Evolutionary conservation across 495 filamentous ascomycete species (phyloP).

Genomic region (Tuber indicum): DNA sequence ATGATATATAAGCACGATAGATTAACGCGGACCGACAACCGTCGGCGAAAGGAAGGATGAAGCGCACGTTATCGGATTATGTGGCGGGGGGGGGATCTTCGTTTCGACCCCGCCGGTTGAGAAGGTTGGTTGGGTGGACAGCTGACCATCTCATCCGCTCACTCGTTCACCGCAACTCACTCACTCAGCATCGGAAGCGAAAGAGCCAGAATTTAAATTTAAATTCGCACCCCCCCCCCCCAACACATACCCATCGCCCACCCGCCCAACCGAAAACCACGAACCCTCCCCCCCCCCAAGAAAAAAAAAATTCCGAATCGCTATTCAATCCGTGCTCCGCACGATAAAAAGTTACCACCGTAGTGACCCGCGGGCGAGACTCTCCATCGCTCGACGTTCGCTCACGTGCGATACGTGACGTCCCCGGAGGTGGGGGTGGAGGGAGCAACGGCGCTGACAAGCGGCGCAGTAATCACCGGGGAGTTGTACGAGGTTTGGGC

Average conservation of each 20-base stretch:
- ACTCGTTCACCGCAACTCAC: constrained; percentile 2
- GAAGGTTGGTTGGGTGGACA: too few species aligned
- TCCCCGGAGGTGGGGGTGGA: background rate
- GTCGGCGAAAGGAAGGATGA: too few species aligned
- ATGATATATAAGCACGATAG: too few species aligned
- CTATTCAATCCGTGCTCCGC: background rate
- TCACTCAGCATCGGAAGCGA: background rate
- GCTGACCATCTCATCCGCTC: background rate
- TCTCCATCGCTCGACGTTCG: background rate
- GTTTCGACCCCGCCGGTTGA: too few species aligned
- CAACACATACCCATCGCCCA: too few species aligned
- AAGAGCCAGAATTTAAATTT: too few species aligned
- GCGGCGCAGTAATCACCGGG: background rate
- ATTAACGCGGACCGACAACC: too few species aligned
- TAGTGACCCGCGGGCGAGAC: background rate
- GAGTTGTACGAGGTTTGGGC: background rate
- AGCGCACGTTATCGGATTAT: too few species aligned
- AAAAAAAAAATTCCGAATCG: background rate
- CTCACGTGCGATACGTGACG: background rate
- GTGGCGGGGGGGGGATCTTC: too few species aligned
- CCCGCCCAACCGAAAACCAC: too few species aligned
- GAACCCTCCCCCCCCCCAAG: too few species aligned
- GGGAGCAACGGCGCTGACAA: constrained; percentile 1
- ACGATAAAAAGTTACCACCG: background rate
- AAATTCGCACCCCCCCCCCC: too few species aligned